These are phyloP conservation scores for Yamadazyma laniorum DNA, from an alignment of 805 yeast species.

Conservation along the genomic window DNA sequence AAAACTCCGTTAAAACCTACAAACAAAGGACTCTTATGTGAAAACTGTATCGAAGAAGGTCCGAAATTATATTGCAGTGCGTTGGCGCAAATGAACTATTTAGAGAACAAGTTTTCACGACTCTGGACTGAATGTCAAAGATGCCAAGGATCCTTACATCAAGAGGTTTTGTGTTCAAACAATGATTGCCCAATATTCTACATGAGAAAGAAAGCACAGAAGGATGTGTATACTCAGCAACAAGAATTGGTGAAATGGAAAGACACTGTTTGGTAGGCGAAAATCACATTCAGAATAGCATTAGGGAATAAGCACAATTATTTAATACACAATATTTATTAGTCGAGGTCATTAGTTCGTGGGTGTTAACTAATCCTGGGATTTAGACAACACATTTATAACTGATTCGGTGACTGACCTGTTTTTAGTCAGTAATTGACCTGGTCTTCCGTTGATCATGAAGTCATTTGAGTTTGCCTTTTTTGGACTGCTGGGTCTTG, in stretches of 20 bases:
- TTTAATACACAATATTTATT: conserved; percentile 9
- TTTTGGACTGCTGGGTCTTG: conserved; percentile 20
- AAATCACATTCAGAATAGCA: too few species aligned
- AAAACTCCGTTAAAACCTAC: conserved; percentile 66
- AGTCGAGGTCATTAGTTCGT: conserved; percentile 4
- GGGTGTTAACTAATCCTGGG: neutral
- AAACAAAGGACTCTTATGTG: conserved; percentile 74
- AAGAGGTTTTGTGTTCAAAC: conserved; percentile 91
- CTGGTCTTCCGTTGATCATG: conserved; percentile 23
- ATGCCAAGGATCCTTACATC: conserved; percentile 94
- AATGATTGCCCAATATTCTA: conserved; percentile 97
- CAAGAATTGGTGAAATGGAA: conserved; percentile 67
- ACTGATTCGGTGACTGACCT: conserved; percentile 38
- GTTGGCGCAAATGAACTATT: conserved; percentile 69
- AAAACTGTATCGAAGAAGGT: conserved; percentile 74
- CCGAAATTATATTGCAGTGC: conserved; percentile 82
- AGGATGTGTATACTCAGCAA: conserved; percentile 59
- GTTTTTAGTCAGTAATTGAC: conserved; percentile 26
- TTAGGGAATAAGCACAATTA: too few species aligned
- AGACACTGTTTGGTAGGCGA: conserved; percentile 54
- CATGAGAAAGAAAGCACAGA: conserved; percentile 87
- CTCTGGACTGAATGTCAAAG: conserved; percentile 98
- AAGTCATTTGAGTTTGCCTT: conserved; percentile 29
- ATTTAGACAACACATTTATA: conserved; percentile 10
- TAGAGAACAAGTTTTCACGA: conserved; percentile 80